A percentile compares a stretch with the other conserved stretches of the same genome.
phyloP scores from a whole-genome alignment of 2,329 filamentous ascomycete species.

The Achaetomium macrosporum region DNA sequence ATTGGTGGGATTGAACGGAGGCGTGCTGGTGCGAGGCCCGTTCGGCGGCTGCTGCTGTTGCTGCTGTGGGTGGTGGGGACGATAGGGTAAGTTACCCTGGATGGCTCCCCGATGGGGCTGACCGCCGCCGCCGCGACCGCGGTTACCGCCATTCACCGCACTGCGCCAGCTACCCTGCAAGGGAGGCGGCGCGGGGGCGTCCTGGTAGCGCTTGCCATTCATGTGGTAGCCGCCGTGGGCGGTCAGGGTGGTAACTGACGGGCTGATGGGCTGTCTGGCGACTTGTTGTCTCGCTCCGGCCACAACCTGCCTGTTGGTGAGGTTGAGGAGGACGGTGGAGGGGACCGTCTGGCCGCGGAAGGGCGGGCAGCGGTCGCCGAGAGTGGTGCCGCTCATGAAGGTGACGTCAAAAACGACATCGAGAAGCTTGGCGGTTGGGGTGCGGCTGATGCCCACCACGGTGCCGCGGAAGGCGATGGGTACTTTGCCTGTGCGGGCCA shows the following conservation, averaged over 20 bases:
- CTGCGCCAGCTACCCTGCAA: conserved; percentile 54
- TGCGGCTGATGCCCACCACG: conserved; percentile 89
- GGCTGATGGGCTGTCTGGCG: conserved; percentile 46
- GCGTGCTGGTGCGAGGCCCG: neutral
- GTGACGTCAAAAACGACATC: conserved; percentile 91
- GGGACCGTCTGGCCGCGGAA: conserved; percentile 94
- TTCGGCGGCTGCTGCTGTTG: conserved; percentile 17
- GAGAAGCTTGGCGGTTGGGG: conserved; percentile 71
- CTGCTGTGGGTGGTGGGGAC: conserved; percentile 28
- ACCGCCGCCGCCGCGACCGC: conserved; percentile 32
- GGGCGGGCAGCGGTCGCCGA: conserved; percentile 82
- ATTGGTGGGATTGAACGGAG: conserved; percentile 2
- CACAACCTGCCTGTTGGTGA: conserved; percentile 75
- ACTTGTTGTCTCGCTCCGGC: conserved; percentile 55
- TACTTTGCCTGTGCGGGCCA: conserved; percentile 87
- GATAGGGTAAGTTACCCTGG: conserved; percentile 49
- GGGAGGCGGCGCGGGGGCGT: conserved; percentile 49
- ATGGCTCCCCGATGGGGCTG: conserved; percentile 30
- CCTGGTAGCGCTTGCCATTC: conserved; percentile 56
- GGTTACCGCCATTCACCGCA: conserved; percentile 43
- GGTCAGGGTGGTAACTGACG: conserved; percentile 45
- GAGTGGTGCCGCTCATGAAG: conserved; percentile 94
- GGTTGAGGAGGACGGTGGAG: conserved; percentile 80
- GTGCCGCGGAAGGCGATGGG: conserved; percentile 89
- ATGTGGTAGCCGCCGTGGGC: conserved; percentile 47